Base-by-base conservation (phyloP, 805 yeast genomes). In the Candida chauliodis region DNA sequence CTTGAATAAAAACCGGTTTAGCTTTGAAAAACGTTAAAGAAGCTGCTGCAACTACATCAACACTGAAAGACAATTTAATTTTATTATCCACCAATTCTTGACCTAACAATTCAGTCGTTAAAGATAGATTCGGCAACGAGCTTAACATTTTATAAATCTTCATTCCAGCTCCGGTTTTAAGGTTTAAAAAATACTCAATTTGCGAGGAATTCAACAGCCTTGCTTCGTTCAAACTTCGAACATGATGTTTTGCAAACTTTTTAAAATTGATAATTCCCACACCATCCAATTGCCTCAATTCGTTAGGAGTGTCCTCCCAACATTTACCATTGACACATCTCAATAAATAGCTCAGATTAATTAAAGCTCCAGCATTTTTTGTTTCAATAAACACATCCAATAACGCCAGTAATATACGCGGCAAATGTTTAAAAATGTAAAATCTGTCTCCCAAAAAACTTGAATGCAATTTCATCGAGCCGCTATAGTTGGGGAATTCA, bases 251-350 rank as follows among this genome's bases (percentile, higher is more conserved):
- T 0, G 56, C 53, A 36, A 75, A 55, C 31, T 61, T 65, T 27
- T 68, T 53, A 0, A 70, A 65, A 18, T 66, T 56, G 0, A 59
- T 66, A 2, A 64, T 41, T 0, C 77, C 79, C 15, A 77, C 53
- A 5, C 71, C 73, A 19, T 69, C 69, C 8, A 77, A 37, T 39
- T 77, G 82, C 34, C 68, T 52, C n/a, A 76, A 49, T 3, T 66
- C 66, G 50, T 63, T 59, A 0, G 72, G 51, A 0, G 69, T 49
- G 36, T 66, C 69, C 43, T 75, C 80, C 83, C 83, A 76, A 11
- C 77, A 63, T 41, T 58, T 62, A 0, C 75, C 74, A 31, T 50
- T 52, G 1, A 73, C 40, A 28, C 72, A 66, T 38, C 79, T 53
- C 2, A 52, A 45, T 6, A 78, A 42, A 32, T 53, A 55, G 5